Base-by-base conservation (phyloP, 2,329 filamentous ascomycete species). In the Calonectria honghensis region DNA sequence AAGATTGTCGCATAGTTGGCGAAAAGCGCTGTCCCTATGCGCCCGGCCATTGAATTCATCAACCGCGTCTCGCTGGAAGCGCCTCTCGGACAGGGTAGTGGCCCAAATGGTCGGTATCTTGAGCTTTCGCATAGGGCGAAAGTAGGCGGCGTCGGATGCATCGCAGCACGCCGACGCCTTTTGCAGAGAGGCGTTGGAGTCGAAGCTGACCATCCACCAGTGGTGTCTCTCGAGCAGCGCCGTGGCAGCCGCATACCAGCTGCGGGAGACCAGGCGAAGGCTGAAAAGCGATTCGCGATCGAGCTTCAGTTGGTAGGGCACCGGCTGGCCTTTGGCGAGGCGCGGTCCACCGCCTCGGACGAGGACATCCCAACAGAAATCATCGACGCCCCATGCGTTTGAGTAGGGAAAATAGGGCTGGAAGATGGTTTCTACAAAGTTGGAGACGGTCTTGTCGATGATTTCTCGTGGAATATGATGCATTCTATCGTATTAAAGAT, bases 331-430 rank as follows among this genome's bases (percentile, higher is more conserved):
- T n/a, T 48, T 45, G 37, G 61, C 61, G 57, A 61, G 57, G 20
- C 57, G 57, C 24, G 32, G 57, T 35, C 32, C 32, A 39, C 57
- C 57, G 57, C 57, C 57, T 61, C 57, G 57, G 29, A 64, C 20
- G 61, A 64, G 39, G 27, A 48, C 61, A 64, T 64, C 61, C 61
- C 61, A 64, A 64, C 39, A 48, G 37, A 64, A 64, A 48, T 64
- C 39, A 3, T 45, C 37, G 37, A 31, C 39, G 16, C 37, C 37
- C 61, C 61, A 45, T 10, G 37, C 37, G 16, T 48, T 48, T 1
- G 61, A 64, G 61, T 64, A 64, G 10, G 61, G 61, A 29, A 64
- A 64, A 45, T 64, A 45, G 37, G 61, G 61, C 61, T 64, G 61
- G 16, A 45, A 64, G 39, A 64, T 39, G 39, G 61, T 45, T 64